phyloP scores from a whole-genome alignment of 1,139 yeast species.

The Debaryomyces coudertii region DNA sequence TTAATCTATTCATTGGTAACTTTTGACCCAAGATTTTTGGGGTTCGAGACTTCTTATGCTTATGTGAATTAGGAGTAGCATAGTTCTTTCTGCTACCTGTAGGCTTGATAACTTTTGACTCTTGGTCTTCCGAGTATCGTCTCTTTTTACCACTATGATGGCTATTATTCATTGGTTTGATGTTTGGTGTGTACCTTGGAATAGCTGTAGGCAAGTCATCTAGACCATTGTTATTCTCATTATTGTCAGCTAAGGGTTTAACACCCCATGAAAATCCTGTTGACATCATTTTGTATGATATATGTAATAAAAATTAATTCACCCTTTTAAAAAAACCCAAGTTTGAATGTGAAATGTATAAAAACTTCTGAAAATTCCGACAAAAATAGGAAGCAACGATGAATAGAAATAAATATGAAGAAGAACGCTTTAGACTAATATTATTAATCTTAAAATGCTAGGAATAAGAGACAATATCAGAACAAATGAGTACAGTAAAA shows the following conservation, averaged over 20 bases:
- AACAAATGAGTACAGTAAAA: neutral
- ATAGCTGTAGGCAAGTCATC: constrained; percentile 8
- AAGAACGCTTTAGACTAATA: neutral
- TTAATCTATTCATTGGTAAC: constrained; percentile 61
- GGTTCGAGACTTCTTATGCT: constrained; percentile 38
- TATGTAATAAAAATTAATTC: neutral
- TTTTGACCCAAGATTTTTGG: constrained; percentile 52
- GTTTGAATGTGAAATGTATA: constrained; percentile 2
- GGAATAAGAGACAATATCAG: neutral
- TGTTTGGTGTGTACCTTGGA: constrained; percentile 23
- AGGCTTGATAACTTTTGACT: constrained; percentile 14
- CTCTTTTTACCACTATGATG: constrained; percentile 18
- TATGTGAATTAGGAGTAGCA: constrained; percentile 9
- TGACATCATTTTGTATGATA: constrained; percentile 23
- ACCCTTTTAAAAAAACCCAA: neutral
- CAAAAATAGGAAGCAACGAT: constrained; percentile 2
- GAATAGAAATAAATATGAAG: constrained; percentile 1
- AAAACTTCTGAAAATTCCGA: neutral
- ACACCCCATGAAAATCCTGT: constrained; percentile 43
- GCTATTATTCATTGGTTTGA: constrained; percentile 10
- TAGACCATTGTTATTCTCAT: constrained; percentile 2
- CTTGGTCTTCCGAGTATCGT: constrained; percentile 20
- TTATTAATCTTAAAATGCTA: neutral
- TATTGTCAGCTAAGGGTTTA: constrained; percentile 15
- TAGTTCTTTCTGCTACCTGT: constrained; percentile 11